A percentile compares a stretch with the other conserved stretches of the same genome.
Evolutionary conservation across 805 yeast genomes (phyloP).

Genomic region (Candida tallmaniae): DNA sequence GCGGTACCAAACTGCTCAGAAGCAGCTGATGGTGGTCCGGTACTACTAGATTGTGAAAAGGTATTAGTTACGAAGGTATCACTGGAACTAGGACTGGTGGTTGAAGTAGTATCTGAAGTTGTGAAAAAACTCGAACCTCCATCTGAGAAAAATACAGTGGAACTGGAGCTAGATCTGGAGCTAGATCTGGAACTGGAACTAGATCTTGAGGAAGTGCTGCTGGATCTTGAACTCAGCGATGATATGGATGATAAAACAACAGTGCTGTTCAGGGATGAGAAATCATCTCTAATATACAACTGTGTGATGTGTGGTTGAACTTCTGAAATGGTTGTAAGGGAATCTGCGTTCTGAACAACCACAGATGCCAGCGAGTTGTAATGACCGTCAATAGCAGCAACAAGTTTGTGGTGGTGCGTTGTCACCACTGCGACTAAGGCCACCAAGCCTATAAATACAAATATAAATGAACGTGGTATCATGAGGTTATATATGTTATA

Average conservation of each 20-base stretch:
- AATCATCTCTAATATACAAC: too few relatives aligned
- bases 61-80: too few relatives aligned
- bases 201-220: too few relatives aligned
- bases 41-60: slow-evolving; percentile 3
- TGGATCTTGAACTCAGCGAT: too few relatives aligned
- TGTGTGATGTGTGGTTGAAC: too few relatives aligned
- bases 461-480: slow-evolving; percentile 2
- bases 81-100: slow-evolving; percentile 2
- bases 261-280: too few relatives aligned
- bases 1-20: not conserved
- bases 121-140: not conserved
- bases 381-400: not conserved
- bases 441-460: not conserved
- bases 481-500: too few relatives aligned
- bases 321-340: too few relatives aligned
- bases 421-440: not conserved
- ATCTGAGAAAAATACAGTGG: not conserved
- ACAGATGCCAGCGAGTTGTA: not conserved
- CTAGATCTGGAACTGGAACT: not conserved
- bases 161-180: not conserved
- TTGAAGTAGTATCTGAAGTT: not conserved
- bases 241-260: too few relatives aligned
- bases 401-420: not conserved
- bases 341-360: too few relatives aligned
- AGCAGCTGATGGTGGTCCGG: not conserved